phyloP scores from a whole-genome alignment of 2,329 filamentous ascomycete species.

The Aspergillus persii region DNA sequence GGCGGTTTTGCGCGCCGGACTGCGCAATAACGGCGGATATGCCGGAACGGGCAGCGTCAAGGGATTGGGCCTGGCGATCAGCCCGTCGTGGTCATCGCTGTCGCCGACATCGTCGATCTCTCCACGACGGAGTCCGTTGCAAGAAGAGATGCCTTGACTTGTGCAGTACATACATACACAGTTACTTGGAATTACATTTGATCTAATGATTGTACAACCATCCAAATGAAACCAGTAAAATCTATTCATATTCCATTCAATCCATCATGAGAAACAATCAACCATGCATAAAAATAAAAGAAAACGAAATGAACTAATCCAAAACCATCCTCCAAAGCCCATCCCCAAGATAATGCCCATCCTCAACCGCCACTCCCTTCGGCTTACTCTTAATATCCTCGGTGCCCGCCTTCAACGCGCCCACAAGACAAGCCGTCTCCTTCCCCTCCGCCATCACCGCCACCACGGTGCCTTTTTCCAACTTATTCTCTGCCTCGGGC shows the following conservation, averaged over 20 bases:
- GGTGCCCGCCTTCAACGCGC: constrained; percentile 77
- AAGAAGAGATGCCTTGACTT: neutral
- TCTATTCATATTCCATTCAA: neutral
- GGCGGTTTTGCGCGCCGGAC: constrained; percentile 42
- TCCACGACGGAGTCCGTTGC: constrained; percentile 11
- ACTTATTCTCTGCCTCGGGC: constrained; percentile 62
- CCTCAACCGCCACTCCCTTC: constrained; percentile 91
- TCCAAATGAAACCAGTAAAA: too few species aligned
- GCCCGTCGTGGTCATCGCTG: constrained; percentile 33
- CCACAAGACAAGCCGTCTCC: constrained; percentile 83
- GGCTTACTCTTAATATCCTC: constrained; percentile 91
- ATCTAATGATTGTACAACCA: too few species aligned
- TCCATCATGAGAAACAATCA: neutral
- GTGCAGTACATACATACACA: neutral
- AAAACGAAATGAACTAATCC: constrained; percentile 41
- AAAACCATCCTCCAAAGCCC: constrained; percentile 78
- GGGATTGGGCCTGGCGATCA: constrained; percentile 34
- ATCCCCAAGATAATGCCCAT: constrained; percentile 90
- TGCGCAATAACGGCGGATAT: constrained; percentile 21
- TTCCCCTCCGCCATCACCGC: constrained; percentile 93
- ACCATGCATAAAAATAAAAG: neutral
- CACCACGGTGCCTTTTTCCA: constrained; percentile 79
- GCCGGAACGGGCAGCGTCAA: constrained; percentile 24
- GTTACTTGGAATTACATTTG: too few species aligned
- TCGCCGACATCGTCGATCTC: constrained; percentile 31